phyloP scores from a whole-genome alignment of 345 rosid genomes.

The sweet orange (Citrus sinensis) region DNA sequence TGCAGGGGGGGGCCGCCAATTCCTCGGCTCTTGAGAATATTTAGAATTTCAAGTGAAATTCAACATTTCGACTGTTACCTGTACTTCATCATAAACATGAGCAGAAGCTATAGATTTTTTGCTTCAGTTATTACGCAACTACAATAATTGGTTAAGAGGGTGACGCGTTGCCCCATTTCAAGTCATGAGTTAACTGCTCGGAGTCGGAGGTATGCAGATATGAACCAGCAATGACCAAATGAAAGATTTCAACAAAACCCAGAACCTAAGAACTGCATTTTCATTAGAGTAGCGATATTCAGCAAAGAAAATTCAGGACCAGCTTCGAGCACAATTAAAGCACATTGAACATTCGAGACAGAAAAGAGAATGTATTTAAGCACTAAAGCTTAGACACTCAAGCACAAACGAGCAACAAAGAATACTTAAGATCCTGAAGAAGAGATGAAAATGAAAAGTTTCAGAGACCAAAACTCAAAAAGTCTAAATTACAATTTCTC shows the following conservation, averaged over 20 bases:
- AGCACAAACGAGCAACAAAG: background rate
- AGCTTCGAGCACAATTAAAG: background rate
- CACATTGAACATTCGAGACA: background rate
- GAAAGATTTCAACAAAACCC: background rate
- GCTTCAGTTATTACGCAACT: no score
- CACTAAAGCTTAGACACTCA: background rate
- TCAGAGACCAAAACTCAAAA: conserved; percentile 11
- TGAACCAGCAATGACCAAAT: no score
- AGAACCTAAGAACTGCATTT: background rate
- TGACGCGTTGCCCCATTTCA: no score
- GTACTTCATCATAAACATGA: no score
- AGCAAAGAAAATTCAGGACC: background rate
- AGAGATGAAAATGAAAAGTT: background rate
- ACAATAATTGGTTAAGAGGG: no score
- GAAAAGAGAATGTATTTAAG: background rate
- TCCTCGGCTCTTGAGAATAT: no score
- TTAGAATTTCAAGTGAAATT: no score
- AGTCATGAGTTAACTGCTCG: no score
- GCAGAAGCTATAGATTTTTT: no score
- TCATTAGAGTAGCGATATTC: background rate
- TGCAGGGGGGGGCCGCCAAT: no score
- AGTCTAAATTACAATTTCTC: conserved; percentile 7
- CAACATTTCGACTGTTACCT: no score
- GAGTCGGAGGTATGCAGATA: no score
- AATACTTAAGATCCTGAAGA: background rate